Base-by-base conservation (phyloP, 257 asterid genomes). In the Solanum sejunctum region DNA sequence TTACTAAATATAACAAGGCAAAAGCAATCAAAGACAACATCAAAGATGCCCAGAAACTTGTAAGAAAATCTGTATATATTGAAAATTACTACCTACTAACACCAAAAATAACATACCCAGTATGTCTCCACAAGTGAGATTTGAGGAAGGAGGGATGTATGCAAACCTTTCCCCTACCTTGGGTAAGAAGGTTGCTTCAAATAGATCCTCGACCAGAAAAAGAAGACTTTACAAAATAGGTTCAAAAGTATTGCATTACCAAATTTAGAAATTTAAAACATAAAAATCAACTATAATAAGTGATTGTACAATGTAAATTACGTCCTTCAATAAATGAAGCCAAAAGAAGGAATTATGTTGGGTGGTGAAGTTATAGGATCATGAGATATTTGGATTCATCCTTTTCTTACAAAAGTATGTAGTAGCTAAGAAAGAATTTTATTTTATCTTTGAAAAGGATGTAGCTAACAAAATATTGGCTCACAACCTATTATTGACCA, bases 1-100 rank as follows among this genome's bases (percentile, higher is more conserved):
- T 78, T 23, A 28, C 64, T 23, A 78, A 51, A 52, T 78, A 10
- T 28, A 52, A 78, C 47, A 1, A 18, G 26, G 49, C 26, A 52
- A 78, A 78, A 52, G 49, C 26, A 52, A 78, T 52, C 47, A 56
- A 52, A 78, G 64, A 78, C 23, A 51, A 51, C 83, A 52, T 78
- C 64, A 52, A 52, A 78, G 47, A 52, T 90, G 89, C 7, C 80
- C 73, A 88, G 71, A 85, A 88, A 81, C 63, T 57, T 77, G 52
- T 61, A 84, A 80, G 20, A 26, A 78, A 52, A 49, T 78, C 47
- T 5, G 28, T 16, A 52, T 8, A 75, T 49, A 16, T 49, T 9
- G 12, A 85, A 60, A 75, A 15, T 21, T 21, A 23, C 41, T 23
- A 77, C 63, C 47, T 51, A 45, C 23, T 77, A 51, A 77, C 47